Evolutionary conservation across 1,284 basidiomycete species (phyloP).

Genomic region (Moesziomyces globuligerus): DNA sequence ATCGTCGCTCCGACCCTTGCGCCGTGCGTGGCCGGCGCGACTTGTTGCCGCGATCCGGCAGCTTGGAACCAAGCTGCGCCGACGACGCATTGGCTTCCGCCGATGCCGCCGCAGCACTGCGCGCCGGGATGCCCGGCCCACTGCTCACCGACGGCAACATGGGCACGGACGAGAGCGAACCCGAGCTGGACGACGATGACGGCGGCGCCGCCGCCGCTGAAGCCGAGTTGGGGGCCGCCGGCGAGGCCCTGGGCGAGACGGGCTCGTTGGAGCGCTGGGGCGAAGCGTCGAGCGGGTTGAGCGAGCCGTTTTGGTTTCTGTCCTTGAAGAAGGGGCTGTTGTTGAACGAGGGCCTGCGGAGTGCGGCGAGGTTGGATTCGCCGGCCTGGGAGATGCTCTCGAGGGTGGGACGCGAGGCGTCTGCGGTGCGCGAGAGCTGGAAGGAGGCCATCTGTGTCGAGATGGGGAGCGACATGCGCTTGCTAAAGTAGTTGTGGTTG

Average conservation of each 20-base stretch:
- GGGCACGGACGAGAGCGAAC: constrained; percentile 9
- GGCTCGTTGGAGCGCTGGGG: constrained; percentile 21
- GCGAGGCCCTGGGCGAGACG: constrained; percentile 33
- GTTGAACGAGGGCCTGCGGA: constrained; percentile 36
- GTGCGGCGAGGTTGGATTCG: constrained; percentile 22
- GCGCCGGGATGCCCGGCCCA: constrained; percentile 13
- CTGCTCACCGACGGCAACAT: constrained; percentile 16
- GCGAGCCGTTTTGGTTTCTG: constrained; percentile 14
- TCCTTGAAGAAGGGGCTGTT: constrained; percentile 30
- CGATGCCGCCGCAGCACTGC: not conserved
- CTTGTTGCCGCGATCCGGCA: constrained; percentile 20
- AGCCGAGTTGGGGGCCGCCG: constrained; percentile 11
- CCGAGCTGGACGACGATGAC: constrained; percentile 4
- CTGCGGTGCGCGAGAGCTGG: constrained; percentile 26
- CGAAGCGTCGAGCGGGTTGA: constrained; percentile 12
- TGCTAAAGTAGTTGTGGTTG: constrained; percentile 50
- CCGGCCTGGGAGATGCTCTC: constrained; percentile 37
- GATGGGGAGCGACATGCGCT: constrained; percentile 56
- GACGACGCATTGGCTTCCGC: constrained; percentile 1
- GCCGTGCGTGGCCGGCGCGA: constrained; percentile 49
- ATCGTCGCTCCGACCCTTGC: constrained; percentile 45
- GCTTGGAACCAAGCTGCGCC: constrained; percentile 2
- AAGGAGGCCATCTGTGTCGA: constrained; percentile 46
- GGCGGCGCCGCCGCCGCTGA: constrained; percentile 6
- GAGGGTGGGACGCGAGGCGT: constrained; percentile 25